These are phyloP conservation scores for Calendula officinalis DNA, from an alignment of 129 eudicot genomes.

Conservation along the genomic window DNA sequence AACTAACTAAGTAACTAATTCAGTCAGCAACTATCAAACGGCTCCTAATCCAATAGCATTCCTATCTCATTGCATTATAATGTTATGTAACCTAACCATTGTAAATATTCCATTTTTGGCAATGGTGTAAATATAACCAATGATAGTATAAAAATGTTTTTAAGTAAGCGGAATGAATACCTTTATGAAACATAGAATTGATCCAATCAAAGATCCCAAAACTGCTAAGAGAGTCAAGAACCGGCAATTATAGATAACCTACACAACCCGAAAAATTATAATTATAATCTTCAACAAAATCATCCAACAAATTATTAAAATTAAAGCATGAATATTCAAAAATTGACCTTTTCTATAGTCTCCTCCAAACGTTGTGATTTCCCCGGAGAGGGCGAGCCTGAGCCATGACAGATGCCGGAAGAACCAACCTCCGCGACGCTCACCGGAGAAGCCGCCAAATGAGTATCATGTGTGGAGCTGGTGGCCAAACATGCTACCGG, in stretches of 20 bases:
- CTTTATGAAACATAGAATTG: constrained; percentile 73
- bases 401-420: constrained; percentile 30
- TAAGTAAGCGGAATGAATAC: constrained; percentile 32
- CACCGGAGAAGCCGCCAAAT: constrained; percentile 25
- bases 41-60: too few species aligned
- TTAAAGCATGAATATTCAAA: neutral
- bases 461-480: constrained; percentile 30
- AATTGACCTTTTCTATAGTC: constrained; percentile 46
- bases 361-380: constrained; percentile 48
- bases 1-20: too few species aligned
- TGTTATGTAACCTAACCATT: too few species aligned
- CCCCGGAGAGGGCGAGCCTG: constrained; percentile 11
- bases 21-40: too few species aligned
- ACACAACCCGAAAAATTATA: constrained; percentile 23
- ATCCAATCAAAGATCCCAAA: constrained; percentile 73
- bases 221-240: constrained; percentile 78
- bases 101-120: too few species aligned
- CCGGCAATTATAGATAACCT: constrained; percentile 66
- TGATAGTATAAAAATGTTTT: too few species aligned
- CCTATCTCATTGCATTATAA: too few species aligned
- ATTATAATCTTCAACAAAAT: constrained; percentile 16
- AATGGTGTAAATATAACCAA: too few species aligned
- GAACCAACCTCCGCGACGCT: constrained; percentile 28
- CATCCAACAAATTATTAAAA: neutral
- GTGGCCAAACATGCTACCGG: constrained; percentile 32